Percentiles rank a stretch among this genome's conserved stretches.
Evolutionary conservation across 805 yeast genomes (phyloP).

Genomic region (Barnettozyma populi): DNA sequence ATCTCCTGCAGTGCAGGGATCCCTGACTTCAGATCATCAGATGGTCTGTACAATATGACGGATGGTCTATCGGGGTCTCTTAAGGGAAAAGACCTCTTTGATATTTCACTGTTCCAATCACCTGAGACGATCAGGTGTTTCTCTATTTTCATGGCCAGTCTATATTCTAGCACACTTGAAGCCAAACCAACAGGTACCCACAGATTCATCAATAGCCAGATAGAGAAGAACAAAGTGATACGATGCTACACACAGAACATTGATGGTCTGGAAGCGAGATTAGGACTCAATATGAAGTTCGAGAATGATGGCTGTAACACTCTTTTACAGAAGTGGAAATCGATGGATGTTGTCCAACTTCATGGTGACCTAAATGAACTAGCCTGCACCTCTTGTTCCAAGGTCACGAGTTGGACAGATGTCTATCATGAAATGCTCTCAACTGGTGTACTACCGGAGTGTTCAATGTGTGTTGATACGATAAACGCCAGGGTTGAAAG

Average conservation of each 20-base stretch:
- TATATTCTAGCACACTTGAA: conserved; percentile 53
- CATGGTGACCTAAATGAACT: conserved; percentile 84
- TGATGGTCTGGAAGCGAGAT: conserved; percentile 73
- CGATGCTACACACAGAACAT: conserved; percentile 94
- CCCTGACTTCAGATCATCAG: conserved; percentile 85
- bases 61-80: conserved; percentile 29
- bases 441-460: conserved; percentile 69
- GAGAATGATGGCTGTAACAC: conserved; percentile 22
- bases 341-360: conserved; percentile 74
- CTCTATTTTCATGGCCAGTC: conserved; percentile 81
- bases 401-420: conserved; percentile 55
- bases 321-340: conserved; percentile 45
- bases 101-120: conserved; percentile 72
- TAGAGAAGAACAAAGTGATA: conserved; percentile 57
- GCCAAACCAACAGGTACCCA: conserved; percentile 88
- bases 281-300: conserved; percentile 58
- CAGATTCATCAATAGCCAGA: conserved; percentile 43
- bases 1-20: conserved; percentile 96
- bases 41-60: conserved; percentile 69
- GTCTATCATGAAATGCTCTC: conserved; percentile 42
- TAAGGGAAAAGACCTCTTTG: conserved; percentile 90
- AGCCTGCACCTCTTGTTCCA: conserved; percentile 68
- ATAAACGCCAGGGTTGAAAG: conserved; percentile 49
- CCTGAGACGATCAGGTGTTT: conserved; percentile 64
- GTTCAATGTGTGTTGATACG: conserved; percentile 59